Evolutionary conservation across 2,329 filamentous ascomycete genomes (phyloP).

Genomic region (Xylaria sp.): DNA sequence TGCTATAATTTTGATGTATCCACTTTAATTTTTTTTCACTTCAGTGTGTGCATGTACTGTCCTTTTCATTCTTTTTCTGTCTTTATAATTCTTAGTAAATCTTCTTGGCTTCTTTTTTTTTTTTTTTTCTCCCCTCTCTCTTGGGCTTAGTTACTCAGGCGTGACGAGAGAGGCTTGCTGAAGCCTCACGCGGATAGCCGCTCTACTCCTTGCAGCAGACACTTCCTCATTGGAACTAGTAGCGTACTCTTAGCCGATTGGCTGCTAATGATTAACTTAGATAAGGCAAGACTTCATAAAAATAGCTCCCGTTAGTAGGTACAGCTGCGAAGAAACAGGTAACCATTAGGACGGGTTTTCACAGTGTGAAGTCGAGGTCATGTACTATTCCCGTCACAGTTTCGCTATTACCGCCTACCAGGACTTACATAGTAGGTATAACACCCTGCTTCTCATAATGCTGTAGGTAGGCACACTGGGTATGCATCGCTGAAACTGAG

Average conservation of each 20-base stretch:
- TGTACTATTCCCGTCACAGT: neutral
- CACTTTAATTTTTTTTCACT: neutral
- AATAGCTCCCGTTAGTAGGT: slow-evolving; percentile 22
- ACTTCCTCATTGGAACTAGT: slow-evolving; percentile 4
- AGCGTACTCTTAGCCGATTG: slow-evolving; percentile 21
- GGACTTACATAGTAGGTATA: neutral
- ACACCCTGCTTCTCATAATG: no score
- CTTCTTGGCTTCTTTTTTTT: neutral
- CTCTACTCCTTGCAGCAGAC: neutral
- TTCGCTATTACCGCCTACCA: neutral
- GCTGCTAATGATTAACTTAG: slow-evolving; percentile 18
- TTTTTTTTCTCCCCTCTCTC: slow-evolving; percentile 11
- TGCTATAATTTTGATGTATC: neutral
- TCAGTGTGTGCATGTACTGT: neutral
- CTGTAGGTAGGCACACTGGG: neutral
- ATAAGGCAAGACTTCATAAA: slow-evolving; percentile 32
- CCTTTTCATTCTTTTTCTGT: neutral
- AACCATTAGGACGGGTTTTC: slow-evolving; percentile 12
- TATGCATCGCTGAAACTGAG: slow-evolving; percentile 2
- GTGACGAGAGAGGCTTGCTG: slow-evolving; percentile 21
- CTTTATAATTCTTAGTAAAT: neutral
- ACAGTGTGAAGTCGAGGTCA: neutral
- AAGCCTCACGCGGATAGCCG: slow-evolving; percentile 24
- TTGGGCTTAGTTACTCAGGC: slow-evolving; percentile 12
- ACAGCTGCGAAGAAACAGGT: neutral